Evolutionary conservation across 2,329 filamentous ascomycete genomes (phyloP).

Genomic region (Apiospora saccharicola): DNA sequence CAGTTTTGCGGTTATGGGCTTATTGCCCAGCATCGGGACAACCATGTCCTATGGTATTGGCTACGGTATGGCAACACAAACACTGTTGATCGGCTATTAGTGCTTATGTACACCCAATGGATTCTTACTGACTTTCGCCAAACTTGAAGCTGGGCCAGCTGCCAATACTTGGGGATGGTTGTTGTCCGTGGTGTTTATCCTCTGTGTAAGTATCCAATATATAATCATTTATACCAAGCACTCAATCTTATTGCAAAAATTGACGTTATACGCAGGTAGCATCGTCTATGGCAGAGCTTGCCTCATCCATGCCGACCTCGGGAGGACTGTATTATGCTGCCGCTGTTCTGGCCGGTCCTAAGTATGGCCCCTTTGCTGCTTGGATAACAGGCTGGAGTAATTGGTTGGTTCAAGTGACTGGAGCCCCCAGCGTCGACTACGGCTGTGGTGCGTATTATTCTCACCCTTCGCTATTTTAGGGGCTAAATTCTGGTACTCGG

Average conservation of each 20-base stretch:
- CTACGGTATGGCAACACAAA: conserved; percentile 37
- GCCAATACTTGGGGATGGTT: conserved; percentile 82
- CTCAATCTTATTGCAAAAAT: no score
- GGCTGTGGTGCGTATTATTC: conserved; percentile 40
- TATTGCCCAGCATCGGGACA: conserved; percentile 75
- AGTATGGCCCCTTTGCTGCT: conserved; percentile 43
- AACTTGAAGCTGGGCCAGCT: conserved; percentile 39
- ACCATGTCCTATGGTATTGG: conserved; percentile 75
- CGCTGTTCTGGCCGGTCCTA: conserved; percentile 67
- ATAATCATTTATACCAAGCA: neutral
- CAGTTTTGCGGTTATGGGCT: conserved; percentile 74
- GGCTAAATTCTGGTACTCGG: neutral
- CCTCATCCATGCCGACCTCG: conserved; percentile 75
- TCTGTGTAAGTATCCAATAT: conserved; percentile 57
- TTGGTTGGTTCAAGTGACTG: conserved; percentile 44
- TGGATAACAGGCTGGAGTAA: conserved; percentile 46
- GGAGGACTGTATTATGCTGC: conserved; percentile 79
- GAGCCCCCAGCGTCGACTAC: conserved; percentile 42
- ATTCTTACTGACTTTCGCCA: conserved; percentile 10
- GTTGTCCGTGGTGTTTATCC: conserved; percentile 75
- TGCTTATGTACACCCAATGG: neutral
- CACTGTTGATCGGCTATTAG: neutral
- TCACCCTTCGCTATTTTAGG: neutral
- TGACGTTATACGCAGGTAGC: conserved; percentile 48
- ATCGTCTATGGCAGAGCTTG: conserved; percentile 74